Base-by-base conservation (phyloP, 139 green algal species). In the Tetraselmis chui region DNA sequence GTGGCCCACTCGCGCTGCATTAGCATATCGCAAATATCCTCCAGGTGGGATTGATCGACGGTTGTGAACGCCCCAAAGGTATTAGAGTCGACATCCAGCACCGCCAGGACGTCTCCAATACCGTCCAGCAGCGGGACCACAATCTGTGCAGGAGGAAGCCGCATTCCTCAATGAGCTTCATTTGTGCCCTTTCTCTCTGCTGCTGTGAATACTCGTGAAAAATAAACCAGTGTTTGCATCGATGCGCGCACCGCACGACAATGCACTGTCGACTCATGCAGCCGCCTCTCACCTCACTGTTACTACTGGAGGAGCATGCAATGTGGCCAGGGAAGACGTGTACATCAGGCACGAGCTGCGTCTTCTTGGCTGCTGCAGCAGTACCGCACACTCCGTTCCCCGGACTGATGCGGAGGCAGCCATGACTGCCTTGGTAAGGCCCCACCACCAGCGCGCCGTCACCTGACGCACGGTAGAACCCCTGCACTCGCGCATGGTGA, bases 1-100 rank as follows among this genome's bases (percentile, higher is more conserved):
- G 45, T 67, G 45, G 45, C 45, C 45, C 45, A 67, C 11, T 5
- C 11, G 45, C 45, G 78, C 80, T 23, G 1, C n/a, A 59, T 84
- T 25, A 91, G 80, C 32, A 59, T 79, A 0, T 0, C 32, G 78
- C 87, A 89, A 0, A 91, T 58, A 25, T 32, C 0, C 82, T 91
- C 84, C 59, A 91, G 82, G 22, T 82, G 28, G 31, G 31, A 1
- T 0, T 26, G 75, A 79, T 91, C 88, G 25, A 78, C 59, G 0
- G 76, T 81, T 2, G 77, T 82, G 81, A 89, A 89, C 0, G 86
- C 89, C 0, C 81, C 88, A 0, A 87, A 79, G 2, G 82, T 18
- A 67, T 93, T 81, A 0, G 85, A 91, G 74, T 93, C 89, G 0
- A 93, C 31, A 32, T 93, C 89, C 32, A 93, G 80, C 29, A 93